Percentiles rank a stretch among this genome's conserved stretches.
Evolutionary conservation across 257 asterid species (phyloP).

Genomic region (Cynanchum wilfordii): DNA sequence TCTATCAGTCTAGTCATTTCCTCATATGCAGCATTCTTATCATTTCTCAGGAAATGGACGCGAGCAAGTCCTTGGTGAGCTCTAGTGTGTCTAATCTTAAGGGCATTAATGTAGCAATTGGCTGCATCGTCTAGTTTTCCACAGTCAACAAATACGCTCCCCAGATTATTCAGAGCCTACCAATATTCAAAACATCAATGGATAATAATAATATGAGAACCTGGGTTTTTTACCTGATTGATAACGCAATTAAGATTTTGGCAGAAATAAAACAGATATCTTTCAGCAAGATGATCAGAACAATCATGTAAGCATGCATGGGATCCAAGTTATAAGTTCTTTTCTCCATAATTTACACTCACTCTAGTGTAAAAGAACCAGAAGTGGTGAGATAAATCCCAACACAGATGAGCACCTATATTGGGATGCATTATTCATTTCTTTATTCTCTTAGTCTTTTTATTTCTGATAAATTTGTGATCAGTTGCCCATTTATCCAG

Average conservation of each 20-base stretch:
- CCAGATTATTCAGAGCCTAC: constrained; percentile 96
- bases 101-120: constrained; percentile 96
- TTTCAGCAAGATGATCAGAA: background rate
- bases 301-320: background rate
- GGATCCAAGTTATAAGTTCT: background rate
- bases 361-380: too few relatives aligned
- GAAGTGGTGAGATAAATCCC: background rate
- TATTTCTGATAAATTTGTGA: background rate
- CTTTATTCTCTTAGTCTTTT: background rate
- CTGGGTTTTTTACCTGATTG: background rate
- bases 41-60: constrained; percentile 76
- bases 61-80: constrained; percentile 99
- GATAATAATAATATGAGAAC: background rate
- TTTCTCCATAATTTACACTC: background rate
- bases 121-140: constrained; percentile 87
- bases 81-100: constrained; percentile 85
- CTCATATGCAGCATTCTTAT: constrained; percentile 78
- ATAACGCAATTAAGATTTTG: background rate
- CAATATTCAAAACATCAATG: constrained; percentile 1
- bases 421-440: background rate
- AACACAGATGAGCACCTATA: background rate
- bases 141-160: constrained; percentile 89
- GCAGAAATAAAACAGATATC: background rate
- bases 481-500: background rate
- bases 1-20: constrained; percentile 93